Evolutionary conservation across 805 yeast genomes (phyloP), one percentile per base, ranked within the genome.

Genomic region (Ogataea allantospora): DNA sequence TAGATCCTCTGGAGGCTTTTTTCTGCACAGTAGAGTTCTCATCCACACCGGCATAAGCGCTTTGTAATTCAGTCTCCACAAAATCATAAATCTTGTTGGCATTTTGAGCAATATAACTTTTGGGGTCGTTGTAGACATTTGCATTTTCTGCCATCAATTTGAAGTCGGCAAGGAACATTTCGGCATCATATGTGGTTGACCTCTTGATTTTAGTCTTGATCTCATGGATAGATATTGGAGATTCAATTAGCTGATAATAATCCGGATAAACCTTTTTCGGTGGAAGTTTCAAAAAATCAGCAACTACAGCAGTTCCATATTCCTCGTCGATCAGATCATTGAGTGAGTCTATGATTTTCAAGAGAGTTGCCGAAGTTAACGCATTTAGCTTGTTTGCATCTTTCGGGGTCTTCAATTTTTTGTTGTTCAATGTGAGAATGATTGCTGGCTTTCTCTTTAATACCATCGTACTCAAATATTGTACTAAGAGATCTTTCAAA

Each of bases 181-280:
- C 66, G 19, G 63, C 57, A 5, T 62, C 47, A n/a, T 25, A 55
- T 41, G 23, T 70, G 69, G 27, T 57, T 57, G 29, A 63, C 55
- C 7, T 60, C 50, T 8, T 63, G 60, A 29, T 75, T 53, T 40
- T 73, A 75, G 42, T 60, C 42, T 71, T 71, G 42, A 87, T 78
- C 59, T 84, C 91, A 39, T 75, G 70, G 9, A 87, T 58, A 0
- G 95, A 81, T 3, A 84, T 76, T 2, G 95, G 95, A 15, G 63
- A 63, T 36, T 67, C 62, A 30, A 86, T 78, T 38, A 78, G 66
- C 40, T 75, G 72, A 56, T 81, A 86, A 58, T 88, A 88, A 55
- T 87, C 95, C 0, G 96, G 88, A 54, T 84, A 87, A 30, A 75
- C 62, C 55, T 81, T 79, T 48, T 79, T 77, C 17, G 83, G 73